These are phyloP conservation scores for Euclidium syriacum DNA, from an alignment of 345 rosid genomes.

Conservation along the genomic window DNA sequence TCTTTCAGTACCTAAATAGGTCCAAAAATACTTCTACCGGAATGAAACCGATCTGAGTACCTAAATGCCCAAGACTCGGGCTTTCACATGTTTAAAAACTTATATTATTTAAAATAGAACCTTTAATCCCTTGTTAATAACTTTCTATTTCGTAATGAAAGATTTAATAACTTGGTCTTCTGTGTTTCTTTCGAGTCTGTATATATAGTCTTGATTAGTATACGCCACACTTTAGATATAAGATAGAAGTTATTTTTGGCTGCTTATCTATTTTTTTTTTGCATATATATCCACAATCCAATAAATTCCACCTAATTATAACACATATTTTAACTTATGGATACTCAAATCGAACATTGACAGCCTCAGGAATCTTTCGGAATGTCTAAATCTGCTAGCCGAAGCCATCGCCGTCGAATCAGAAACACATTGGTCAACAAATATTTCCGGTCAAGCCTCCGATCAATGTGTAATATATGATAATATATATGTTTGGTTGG, in stretches of 20 bases:
- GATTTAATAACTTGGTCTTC: neutral
- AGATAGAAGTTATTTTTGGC: neutral
- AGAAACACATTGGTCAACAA: constrained; percentile 11
- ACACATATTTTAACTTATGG: neutral
- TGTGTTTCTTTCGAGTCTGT: neutral
- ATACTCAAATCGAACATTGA: neutral
- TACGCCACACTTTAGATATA: neutral
- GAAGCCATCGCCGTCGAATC: constrained; percentile 18
- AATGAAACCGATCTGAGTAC: no score
- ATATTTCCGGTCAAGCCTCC: neutral
- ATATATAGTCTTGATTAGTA: neutral
- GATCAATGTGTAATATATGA: neutral
- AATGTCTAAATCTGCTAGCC: neutral
- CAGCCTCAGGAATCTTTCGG: neutral
- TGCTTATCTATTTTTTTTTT: neutral
- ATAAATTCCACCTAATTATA: neutral
- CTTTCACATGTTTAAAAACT: no score
- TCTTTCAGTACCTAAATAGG: no score
- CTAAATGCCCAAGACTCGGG: no score
- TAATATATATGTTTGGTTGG: neutral
- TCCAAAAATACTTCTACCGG: no score
- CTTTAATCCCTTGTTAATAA: neutral
- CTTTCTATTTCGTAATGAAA: constrained; percentile 1
- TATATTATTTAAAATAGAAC: no score
- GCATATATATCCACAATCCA: neutral